Base-by-base conservation (phyloP, 305 asterid species). In the Rubia peregrina region DNA sequence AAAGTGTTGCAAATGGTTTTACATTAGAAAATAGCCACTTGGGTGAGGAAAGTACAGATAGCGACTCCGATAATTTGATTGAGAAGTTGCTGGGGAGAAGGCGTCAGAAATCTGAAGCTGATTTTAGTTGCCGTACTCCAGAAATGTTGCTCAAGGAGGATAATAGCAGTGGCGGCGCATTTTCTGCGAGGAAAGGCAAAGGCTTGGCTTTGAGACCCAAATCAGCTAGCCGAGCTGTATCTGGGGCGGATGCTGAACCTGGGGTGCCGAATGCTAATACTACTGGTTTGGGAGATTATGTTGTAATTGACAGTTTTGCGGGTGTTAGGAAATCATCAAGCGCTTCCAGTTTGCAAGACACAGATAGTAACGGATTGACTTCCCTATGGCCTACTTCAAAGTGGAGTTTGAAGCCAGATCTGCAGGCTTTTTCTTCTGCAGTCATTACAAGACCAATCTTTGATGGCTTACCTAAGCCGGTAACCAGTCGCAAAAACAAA, bases 371-470 rank as follows among this genome's bases (percentile, higher is more conserved):
- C 3, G 0, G 89, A 6, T 59, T 85, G 75, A 82, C 89, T 74
- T 87, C 93, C 48, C 64, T 87, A 16, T 88, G 92, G 92, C 65
- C 85, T 16, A 65, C 88, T 7, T 74, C 95, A 9, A 89, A 82
- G 76, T 90, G 95, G 96, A 85, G 80, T 75, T 71, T 89, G 83
- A 90, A 84, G 84, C 81, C 96, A 44, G 97, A 89, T 79, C 83
- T 90, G 68, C 90, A 82, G 77, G 92, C 92, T 36, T 82, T 88
- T 65, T 85, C 95, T 9, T 76, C 87, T 70, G 85, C 96, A 43
- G 89, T 92, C 77, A 84, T 88, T 73, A 65, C 95, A 11, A 88
- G 79, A 68, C 94, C 98, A 9, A 87, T 92, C 83, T 90, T 92
- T 72, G 96, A 90, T 77, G 91, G 97, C 75, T 79, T 92, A 46